Evolutionary conservation across 208 protist genomes (phyloP), one percentile per base, ranked within the genome.

Genomic region (Trypanosomatidae sp.): DNA sequence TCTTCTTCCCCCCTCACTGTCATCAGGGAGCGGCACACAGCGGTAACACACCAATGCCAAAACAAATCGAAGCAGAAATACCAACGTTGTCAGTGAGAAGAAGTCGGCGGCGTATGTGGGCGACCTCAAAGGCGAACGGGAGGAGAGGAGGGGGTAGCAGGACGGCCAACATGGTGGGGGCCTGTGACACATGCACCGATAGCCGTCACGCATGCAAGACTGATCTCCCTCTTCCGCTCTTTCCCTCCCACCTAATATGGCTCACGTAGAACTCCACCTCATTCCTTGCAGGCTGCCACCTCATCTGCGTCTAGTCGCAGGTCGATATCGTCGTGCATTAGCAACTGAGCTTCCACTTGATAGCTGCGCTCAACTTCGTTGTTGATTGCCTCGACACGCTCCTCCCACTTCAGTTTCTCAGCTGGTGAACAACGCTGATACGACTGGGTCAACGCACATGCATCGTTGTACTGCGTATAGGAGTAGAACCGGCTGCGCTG

Each of bases 371-470:
- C 77, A 4, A 71, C 1, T 56, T 69, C 78, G 15, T 80, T 64
- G 43, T 76, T 62, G 46, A 85, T 73, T 9, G 80, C 62, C 7
- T 81, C 77, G n/a, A 69, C 75, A 53, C 74, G 73, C 53, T 81
- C 77, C 41, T 80, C 66, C 41, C 68, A 80, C 17, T 50, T 46
- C 5, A 82, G 76, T 64, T 71, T 52, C 69, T 62, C 74, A 22
- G 50, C 55, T 39, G 68, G 39, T n/a, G 81, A 50, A n/a, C 58
- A 47, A 25, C 80, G 44, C 65, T 80, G 66, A 62, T 73, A 87
- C 1, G 80, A 72, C 3, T 66, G 60, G 36, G 79, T 71, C 19
- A 88, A 28, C 52, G 66, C 62, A n/a, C 3, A 36, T 10, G 67
- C 36, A 44, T 71, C 62, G 41, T 55, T 41, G 74, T 73, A 73